These are phyloP conservation scores for Polyplosphaeria fusca DNA, from an alignment of 495 filamentous ascomycete species.

Conservation along the genomic window DNA sequence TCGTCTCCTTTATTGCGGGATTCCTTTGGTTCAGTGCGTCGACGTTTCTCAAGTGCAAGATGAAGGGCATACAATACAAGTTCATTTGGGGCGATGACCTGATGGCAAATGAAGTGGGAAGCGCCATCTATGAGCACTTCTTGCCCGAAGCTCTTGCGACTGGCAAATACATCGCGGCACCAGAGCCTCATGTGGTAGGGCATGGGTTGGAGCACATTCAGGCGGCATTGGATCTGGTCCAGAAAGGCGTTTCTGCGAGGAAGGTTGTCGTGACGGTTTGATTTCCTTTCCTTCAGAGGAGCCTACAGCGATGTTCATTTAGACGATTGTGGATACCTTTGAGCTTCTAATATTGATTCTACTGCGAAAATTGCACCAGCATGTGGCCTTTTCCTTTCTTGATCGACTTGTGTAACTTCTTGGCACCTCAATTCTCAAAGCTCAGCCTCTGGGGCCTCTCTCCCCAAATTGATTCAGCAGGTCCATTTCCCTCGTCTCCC, in stretches of 20 bases:
- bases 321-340: too few relatives aligned
- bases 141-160: slow-evolving; percentile 31
- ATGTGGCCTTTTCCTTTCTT: too few relatives aligned
- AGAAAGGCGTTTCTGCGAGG: slow-evolving; percentile 13
- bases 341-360: too few relatives aligned
- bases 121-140: slow-evolving; percentile 35
- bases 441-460: too few relatives aligned
- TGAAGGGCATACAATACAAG: slow-evolving; percentile 9
- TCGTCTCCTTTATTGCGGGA: neutral
- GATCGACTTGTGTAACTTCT: too few relatives aligned
- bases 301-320: too few relatives aligned
- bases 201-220: slow-evolving; percentile 1
- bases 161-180: slow-evolving; percentile 21
- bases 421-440: too few relatives aligned
- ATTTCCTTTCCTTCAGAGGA: too few relatives aligned
- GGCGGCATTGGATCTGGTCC: neutral
- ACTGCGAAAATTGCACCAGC: too few relatives aligned
- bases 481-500: too few relatives aligned
- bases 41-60: neutral
- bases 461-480: too few relatives aligned
- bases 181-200: slow-evolving; percentile 35
- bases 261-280: slow-evolving; percentile 10
- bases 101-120: slow-evolving; percentile 34
- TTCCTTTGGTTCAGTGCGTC: neutral
- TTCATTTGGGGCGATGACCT: slow-evolving; percentile 9